Evolutionary conservation across 2,329 filamentous ascomycete genomes (phyloP).

Genomic region (Diaporthe velutina): DNA sequence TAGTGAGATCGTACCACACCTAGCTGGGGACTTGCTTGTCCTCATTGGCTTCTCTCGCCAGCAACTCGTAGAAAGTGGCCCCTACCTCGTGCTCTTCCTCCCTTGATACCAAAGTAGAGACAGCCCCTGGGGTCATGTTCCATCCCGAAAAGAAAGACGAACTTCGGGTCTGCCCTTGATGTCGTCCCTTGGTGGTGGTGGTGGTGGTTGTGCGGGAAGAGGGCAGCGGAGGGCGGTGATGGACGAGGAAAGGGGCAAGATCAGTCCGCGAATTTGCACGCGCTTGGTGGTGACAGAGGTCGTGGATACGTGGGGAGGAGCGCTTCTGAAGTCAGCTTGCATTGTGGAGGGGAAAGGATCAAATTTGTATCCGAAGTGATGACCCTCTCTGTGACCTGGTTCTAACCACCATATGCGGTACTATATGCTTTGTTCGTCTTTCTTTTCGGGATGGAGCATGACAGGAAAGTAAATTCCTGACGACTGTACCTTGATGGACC

Average conservation of each 20-base stretch:
- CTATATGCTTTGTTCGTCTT: neutral
- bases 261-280: no score
- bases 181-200: neutral
- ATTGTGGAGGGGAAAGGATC: neutral
- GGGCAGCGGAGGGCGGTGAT: neutral
- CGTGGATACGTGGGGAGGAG: no score
- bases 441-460: neutral
- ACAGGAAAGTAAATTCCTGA: neutral
- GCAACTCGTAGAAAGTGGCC: no score
- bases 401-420: neutral
- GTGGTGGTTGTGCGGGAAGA: no score
- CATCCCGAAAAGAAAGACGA: no score
- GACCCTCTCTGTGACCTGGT: neutral
- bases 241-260: no score
- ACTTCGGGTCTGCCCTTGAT: neutral
- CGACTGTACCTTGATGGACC: neutral
- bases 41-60: no score
- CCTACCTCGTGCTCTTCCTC: no score
- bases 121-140: neutral
- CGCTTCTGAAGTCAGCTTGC: no score
- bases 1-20: neutral
- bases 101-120: no score
- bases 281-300: no score
- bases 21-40: neutral
- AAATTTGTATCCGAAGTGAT: neutral